Evolutionary conservation across 2,329 filamentous ascomycete genomes (phyloP).

Genomic region (Leptodontidium sp.): DNA sequence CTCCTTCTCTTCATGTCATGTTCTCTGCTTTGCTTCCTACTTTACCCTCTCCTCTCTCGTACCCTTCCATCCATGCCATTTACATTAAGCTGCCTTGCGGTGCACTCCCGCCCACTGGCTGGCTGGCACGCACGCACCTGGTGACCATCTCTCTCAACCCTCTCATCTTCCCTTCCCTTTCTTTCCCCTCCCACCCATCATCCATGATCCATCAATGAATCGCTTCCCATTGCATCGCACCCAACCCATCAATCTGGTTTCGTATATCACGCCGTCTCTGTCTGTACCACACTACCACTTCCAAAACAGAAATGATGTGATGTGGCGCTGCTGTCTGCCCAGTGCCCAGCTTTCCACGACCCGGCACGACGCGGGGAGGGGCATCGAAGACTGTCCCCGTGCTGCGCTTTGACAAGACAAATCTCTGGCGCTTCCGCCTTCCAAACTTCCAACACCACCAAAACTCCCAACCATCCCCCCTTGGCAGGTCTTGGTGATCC

Average conservation of each 20-base stretch:
- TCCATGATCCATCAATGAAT: background rate
- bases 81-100: too few relatives aligned
- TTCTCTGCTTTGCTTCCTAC: too few relatives aligned
- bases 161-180: background rate
- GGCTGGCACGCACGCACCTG: background rate
- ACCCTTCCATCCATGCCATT: too few relatives aligned
- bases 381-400: background rate
- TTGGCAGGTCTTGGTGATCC: slow-evolving; percentile 8
- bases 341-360: background rate
- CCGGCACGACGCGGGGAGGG: background rate
- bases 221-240: background rate
- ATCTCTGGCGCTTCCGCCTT: background rate
- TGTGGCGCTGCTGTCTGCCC: background rate
- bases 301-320: slow-evolving; percentile 3
- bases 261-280: background rate
- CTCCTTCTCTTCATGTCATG: too few relatives aligned
- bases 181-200: background rate
- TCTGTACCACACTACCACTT: background rate
- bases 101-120: background rate
- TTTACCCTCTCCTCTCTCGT: too few relatives aligned
- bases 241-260: background rate
- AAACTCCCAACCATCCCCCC: background rate
- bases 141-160: background rate
- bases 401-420: background rate
- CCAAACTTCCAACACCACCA: background rate